phyloP scores from a whole-genome alignment of 352 stramenopile genomes.

The Pythium pyrilobum region DNA sequence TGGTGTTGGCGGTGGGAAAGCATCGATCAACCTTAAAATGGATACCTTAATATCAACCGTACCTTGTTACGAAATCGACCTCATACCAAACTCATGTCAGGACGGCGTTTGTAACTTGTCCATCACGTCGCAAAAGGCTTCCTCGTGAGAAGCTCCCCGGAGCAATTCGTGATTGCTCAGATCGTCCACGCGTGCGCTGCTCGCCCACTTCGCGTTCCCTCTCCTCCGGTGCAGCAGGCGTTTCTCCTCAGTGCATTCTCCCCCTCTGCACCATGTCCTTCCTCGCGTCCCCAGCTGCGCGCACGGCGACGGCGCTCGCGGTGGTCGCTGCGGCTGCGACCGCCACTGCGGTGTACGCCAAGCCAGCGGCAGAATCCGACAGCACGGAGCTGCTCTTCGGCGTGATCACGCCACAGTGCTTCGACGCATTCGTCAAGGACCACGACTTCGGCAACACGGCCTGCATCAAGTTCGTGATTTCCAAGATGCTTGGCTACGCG shows the following conservation, averaged over 20 bases:
- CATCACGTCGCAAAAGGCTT: too few relatives aligned
- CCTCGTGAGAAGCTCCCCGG: too few relatives aligned
- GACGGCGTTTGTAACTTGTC: too few relatives aligned
- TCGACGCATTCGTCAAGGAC: slow-evolving; percentile 71
- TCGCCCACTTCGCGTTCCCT: too few relatives aligned
- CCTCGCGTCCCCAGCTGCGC: neutral
- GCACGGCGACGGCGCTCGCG: neutral
- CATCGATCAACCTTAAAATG: neutral
- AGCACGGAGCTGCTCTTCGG: slow-evolving; percentile 51
- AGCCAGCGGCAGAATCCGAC: slow-evolving; percentile 1
- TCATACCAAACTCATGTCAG: too few relatives aligned
- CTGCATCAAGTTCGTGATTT: slow-evolving; percentile 81
- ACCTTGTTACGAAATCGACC: neutral
- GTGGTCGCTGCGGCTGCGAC: neutral
- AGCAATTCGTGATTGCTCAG: too few relatives aligned
- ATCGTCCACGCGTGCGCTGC: too few relatives aligned
- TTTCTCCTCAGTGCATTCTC: too few relatives aligned
- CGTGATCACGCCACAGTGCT: slow-evolving; percentile 72
- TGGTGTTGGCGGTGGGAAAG: neutral
- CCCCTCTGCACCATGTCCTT: neutral
- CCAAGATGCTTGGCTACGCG: slow-evolving; percentile 80
- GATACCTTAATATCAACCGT: too few relatives aligned
- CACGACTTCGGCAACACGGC: slow-evolving; percentile 79
- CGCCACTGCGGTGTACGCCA: neutral
- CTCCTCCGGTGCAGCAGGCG: too few relatives aligned